A percentile compares a stretch with the other conserved stretches of the same genome.
phyloP scores from a whole-genome alignment of 495 filamentous ascomycete species.

The Chaetomidium leptoderma region DNA sequence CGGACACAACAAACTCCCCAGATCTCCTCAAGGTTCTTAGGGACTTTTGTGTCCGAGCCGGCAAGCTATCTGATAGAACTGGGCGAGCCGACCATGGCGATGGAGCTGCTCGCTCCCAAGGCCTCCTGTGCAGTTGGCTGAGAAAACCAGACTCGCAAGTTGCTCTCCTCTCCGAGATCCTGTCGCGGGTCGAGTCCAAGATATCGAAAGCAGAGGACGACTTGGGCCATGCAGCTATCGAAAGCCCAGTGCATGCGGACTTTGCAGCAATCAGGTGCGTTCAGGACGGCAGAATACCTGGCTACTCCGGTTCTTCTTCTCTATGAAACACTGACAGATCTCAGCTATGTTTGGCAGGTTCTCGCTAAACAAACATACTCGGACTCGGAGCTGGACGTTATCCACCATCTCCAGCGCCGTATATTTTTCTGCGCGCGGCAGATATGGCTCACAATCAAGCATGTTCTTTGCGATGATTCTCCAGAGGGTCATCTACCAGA shows the following conservation, averaged over 20 bases:
- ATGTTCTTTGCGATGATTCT: constrained; percentile 81
- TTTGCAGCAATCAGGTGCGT: constrained; percentile 61
- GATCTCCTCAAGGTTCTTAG: constrained; percentile 29
- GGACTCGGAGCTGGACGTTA: constrained; percentile 34
- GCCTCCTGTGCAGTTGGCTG: constrained; percentile 45
- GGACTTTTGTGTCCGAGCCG: constrained; percentile 50
- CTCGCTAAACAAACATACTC: constrained; percentile 31
- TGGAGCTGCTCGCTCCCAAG: constrained; percentile 63
- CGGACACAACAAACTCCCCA: background rate
- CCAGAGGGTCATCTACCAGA: constrained; percentile 82
- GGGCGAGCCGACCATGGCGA: constrained; percentile 84
- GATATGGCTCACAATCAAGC: constrained; percentile 70
- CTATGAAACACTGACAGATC: constrained; percentile 12
- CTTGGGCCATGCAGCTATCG: constrained; percentile 56
- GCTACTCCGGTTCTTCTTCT: background rate
- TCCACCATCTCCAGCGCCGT: constrained; percentile 48
- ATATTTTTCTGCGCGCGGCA: constrained; percentile 54
- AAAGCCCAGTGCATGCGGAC: constrained; percentile 65
- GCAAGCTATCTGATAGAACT: constrained; percentile 53
- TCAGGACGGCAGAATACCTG: background rate
- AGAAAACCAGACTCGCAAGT: constrained; percentile 39
- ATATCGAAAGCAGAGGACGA: constrained; percentile 52
- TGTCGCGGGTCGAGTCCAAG: constrained; percentile 53
- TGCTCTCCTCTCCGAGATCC: constrained; percentile 43
- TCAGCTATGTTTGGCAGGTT: constrained; percentile 44